Conservation (phyloP, 1,139 yeast genomes). For the Magnusiomyces magnusii region DNA sequence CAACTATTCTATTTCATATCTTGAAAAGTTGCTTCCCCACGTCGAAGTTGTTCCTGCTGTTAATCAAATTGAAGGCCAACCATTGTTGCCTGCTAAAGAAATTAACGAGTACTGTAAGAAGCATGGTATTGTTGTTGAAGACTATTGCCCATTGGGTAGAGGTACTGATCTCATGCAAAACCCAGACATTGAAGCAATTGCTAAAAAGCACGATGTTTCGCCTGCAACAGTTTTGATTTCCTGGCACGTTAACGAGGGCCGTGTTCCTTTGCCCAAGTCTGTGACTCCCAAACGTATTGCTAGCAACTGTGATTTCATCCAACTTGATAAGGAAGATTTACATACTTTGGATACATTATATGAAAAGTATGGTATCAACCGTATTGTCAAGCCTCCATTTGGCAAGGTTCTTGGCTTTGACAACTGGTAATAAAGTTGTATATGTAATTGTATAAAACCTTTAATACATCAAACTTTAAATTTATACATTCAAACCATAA, state of each 20-base stretch:
- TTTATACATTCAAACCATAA: neutral
- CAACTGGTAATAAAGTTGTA: neutral
- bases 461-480: too few species aligned
- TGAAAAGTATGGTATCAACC: constrained; percentile 41
- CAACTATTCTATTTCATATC: constrained; percentile 53
- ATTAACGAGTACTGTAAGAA: constrained; percentile 47
- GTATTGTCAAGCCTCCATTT: constrained; percentile 41
- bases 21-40: constrained; percentile 42
- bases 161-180: constrained; percentile 58
- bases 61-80: constrained; percentile 72
- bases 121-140: constrained; percentile 56
- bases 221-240: constrained; percentile 59
- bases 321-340: constrained; percentile 51
- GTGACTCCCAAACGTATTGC: constrained; percentile 53
- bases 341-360: constrained; percentile 42
- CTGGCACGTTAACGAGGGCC: constrained; percentile 66
- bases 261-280: constrained; percentile 71
- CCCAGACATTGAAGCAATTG: constrained; percentile 42
- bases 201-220: constrained; percentile 47
- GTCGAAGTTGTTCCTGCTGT: constrained; percentile 55
- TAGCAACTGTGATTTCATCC: constrained; percentile 47
- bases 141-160: constrained; percentile 73
- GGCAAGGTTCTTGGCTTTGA: constrained; percentile 9
- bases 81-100: constrained; percentile 62
- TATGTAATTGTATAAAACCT: too few species aligned